These are phyloP conservation scores for Fusarium sp. DNA, from an alignment of 2,329 filamentous ascomycete species.

Conservation along the genomic window DNA sequence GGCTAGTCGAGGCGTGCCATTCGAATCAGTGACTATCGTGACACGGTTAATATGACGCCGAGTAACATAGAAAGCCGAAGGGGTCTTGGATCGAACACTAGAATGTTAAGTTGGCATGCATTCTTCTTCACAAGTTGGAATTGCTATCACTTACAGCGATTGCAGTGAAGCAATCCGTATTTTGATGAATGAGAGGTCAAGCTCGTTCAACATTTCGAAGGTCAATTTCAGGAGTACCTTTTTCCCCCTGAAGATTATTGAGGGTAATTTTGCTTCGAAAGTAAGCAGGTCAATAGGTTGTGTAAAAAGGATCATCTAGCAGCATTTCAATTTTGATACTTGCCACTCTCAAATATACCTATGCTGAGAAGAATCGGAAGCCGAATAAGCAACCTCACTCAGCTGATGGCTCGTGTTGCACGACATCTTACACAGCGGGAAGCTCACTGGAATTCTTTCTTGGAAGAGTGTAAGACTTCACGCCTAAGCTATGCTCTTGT, in stretches of 20 bases:
- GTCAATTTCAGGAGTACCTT: background rate
- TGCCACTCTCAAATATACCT: background rate
- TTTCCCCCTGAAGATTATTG: background rate
- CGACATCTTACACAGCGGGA: constrained; percentile 12
- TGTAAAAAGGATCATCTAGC: background rate
- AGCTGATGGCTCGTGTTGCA: constrained; percentile 29
- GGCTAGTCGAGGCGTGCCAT: constrained; percentile 39
- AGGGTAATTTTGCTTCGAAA: background rate
- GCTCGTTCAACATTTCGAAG: constrained; percentile 55
- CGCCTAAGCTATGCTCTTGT: too few species aligned
- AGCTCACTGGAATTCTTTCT: background rate
- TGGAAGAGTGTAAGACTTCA: background rate
- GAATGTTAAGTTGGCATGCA: background rate
- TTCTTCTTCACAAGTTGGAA: background rate
- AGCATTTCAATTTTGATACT: background rate
- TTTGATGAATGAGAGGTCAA: constrained; percentile 59
- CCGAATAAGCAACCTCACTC: constrained; percentile 25
- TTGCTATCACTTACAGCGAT: constrained; percentile 58
- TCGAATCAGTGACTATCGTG: constrained; percentile 34
- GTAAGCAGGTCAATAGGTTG: background rate
- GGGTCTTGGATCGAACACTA: constrained; percentile 29
- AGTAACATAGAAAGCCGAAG: constrained; percentile 29
- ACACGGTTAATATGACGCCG: constrained; percentile 46
- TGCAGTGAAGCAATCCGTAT: constrained; percentile 64
- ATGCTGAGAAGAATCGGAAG: constrained; percentile 16